These are phyloP conservation scores for Penicillium sp. DNA, from an alignment of 2,329 filamentous ascomycete genomes.

Conservation along the genomic window DNA sequence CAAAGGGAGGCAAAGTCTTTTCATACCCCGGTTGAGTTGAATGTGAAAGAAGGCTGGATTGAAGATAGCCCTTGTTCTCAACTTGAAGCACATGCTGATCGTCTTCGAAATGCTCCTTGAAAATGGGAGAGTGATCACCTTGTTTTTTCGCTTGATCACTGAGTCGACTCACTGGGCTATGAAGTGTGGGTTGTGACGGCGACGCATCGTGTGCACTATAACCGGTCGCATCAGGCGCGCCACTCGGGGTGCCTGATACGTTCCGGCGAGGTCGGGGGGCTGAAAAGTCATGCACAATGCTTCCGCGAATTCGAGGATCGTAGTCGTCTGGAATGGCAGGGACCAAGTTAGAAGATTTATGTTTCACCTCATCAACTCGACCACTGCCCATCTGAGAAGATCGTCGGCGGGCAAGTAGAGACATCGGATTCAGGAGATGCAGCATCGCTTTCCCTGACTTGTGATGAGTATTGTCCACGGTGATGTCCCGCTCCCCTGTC, in stretches of 20 bases:
- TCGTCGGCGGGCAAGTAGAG: constrained; percentile 60
- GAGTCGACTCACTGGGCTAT: constrained; percentile 18
- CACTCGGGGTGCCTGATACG: constrained; percentile 31
- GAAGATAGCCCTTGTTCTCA: constrained; percentile 48
- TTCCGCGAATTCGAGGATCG: constrained; percentile 66
- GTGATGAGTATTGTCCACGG: constrained; percentile 33
- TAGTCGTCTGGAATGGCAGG: constrained; percentile 63
- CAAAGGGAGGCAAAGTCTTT: constrained; percentile 47
- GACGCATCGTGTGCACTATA: constrained; percentile 20
- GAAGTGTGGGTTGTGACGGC: constrained; percentile 11
- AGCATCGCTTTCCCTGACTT: constrained; percentile 54
- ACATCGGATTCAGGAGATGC: constrained; percentile 65
- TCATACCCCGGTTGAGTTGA: constrained; percentile 33
- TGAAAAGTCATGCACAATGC: constrained; percentile 68
- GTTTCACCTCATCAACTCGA: constrained; percentile 56
- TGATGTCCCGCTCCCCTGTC: constrained; percentile 32
- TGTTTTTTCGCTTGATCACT: constrained; percentile 37
- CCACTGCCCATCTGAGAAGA: constrained; percentile 56
- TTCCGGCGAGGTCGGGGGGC: constrained; percentile 57
- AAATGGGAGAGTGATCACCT: constrained; percentile 60
- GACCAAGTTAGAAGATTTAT: constrained; percentile 53
- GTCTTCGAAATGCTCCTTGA: constrained; percentile 65
- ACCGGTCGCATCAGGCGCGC: constrained; percentile 15
- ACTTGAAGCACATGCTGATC: constrained; percentile 44
- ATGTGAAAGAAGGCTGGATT: constrained; percentile 43